These are phyloP conservation scores for Annulohypoxylon bovei DNA, from an alignment of 495 filamentous ascomycete species.

Conservation along the genomic window DNA sequence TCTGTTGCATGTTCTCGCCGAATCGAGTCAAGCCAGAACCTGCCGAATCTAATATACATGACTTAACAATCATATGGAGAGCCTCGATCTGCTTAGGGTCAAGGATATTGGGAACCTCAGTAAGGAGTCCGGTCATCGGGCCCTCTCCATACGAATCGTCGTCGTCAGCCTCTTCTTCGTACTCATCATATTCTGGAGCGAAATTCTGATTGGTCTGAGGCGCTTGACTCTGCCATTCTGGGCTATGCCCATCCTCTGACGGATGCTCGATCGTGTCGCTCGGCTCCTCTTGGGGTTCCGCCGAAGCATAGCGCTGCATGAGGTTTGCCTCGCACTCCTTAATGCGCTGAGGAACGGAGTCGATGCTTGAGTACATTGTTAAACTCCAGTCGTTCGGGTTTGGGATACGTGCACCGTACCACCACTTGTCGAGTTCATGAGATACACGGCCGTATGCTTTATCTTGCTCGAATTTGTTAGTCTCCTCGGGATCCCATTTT, in stretches of 20 bases:
- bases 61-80: conserved; percentile 92
- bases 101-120: conserved; percentile 92
- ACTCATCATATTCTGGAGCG: conserved; percentile 58
- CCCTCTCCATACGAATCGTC: conserved; percentile 84
- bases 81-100: conserved; percentile 94
- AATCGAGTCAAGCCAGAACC: conserved; percentile 62
- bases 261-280: conserved; percentile 50
- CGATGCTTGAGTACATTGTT: conserved; percentile 60
- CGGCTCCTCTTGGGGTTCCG: conserved; percentile 53
- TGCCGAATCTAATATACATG: conserved; percentile 80
- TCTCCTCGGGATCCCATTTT: conserved; percentile 56
- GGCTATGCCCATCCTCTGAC: conserved; percentile 58
- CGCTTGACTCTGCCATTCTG: conserved; percentile 61
- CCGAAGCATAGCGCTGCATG: conserved; percentile 57
- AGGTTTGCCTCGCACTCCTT: conserved; percentile 59
- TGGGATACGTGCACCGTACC: conserved; percentile 62
- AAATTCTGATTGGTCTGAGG: conserved; percentile 51
- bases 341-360: conserved; percentile 60
- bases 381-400: conserved; percentile 64
- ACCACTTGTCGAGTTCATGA: conserved; percentile 66
- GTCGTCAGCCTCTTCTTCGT: conserved; percentile 83
- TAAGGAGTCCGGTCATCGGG: conserved; percentile 84
- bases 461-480: conserved; percentile 62
- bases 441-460: conserved; percentile 63
- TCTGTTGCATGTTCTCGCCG: conserved; percentile 81